Evolutionary conservation across 371 early-diverging fungal genomes (phyloP).

Genomic region (Mucor circinelloides): DNA sequence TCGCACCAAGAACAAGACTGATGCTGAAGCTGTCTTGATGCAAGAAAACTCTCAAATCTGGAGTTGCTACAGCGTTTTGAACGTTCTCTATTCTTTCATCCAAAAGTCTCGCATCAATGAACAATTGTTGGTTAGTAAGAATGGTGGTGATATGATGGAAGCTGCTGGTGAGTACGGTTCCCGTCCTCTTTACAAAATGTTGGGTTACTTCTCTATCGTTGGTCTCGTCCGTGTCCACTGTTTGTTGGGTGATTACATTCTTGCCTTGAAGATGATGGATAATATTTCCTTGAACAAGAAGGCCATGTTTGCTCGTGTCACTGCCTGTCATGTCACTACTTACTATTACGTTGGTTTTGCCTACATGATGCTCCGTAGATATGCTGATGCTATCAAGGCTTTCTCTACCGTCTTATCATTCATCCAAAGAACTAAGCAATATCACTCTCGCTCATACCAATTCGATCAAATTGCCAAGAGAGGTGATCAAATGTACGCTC

Average conservation of each 20-base stretch:
- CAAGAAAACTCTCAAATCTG: conserved; percentile 88
- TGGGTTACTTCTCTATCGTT: conserved; percentile 95
- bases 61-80: conserved; percentile 94
- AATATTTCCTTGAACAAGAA: conserved; percentile 92
- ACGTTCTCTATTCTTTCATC: conserved; percentile 91
- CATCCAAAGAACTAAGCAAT: conserved; percentile 90
- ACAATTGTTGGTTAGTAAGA: conserved; percentile 85
- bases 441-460: conserved; percentile 91
- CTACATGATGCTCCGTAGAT: conserved; percentile 97
- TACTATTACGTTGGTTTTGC: conserved; percentile 97
- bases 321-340: conserved; percentile 94
- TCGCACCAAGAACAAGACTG: conserved; percentile 78
- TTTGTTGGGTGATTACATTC: conserved; percentile 90
- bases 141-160: conserved; percentile 87
- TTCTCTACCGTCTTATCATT: conserved; percentile 90
- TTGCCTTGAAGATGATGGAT: conserved; percentile 94
- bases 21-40: conserved; percentile 81
- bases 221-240: conserved; percentile 94
- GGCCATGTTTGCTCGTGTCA: conserved; percentile 91
- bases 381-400: conserved; percentile 92
- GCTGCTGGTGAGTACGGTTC: conserved; percentile 81
- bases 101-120: conserved; percentile 93
- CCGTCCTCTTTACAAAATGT: conserved; percentile 88
- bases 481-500: conserved; percentile 93
- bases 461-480: conserved; percentile 91